Evolutionary conservation across 371 early-diverging fungal species (phyloP).

Genomic region (Mucor sp.): DNA sequence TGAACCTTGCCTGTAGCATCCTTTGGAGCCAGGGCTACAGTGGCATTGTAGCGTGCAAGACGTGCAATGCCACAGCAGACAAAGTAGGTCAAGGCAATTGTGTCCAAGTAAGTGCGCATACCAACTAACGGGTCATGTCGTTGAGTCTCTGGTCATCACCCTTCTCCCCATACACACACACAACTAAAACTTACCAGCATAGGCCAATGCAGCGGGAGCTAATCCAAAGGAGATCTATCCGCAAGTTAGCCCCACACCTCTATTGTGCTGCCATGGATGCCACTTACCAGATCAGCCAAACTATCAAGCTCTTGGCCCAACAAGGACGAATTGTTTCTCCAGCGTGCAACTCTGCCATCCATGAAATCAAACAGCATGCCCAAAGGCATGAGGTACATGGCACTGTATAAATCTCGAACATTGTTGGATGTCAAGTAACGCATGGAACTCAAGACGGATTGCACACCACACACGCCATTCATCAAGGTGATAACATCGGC

Average conservation of each 20-base stretch:
- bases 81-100: conserved; percentile 79
- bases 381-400: conserved; percentile 76
- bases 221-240: conserved; percentile 80
- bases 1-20: conserved; percentile 76
- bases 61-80: conserved; percentile 89
- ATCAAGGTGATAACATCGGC: conserved; percentile 88
- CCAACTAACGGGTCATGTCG: conserved; percentile 51
- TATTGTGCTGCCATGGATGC: neutral
- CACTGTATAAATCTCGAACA: conserved; percentile 59
- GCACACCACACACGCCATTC: conserved; percentile 84
- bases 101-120: conserved; percentile 81
- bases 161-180: neutral
- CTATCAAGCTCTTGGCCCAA: conserved; percentile 84
- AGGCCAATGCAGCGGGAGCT: conserved; percentile 86
- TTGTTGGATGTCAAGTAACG: conserved; percentile 76
- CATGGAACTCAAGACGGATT: conserved; percentile 81
- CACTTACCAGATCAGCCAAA: conserved; percentile 82
- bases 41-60: conserved; percentile 88
- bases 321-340: conserved; percentile 73
- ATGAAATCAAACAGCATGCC: conserved; percentile 84
- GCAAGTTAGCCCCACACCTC: neutral
- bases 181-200: conserved; percentile 49
- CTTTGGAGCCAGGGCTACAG: conserved; percentile 78
- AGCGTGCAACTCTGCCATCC: conserved; percentile 90
- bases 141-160: neutral